Evolutionary conservation across 2,329 filamentous ascomycete species (phyloP).

Genomic region (Diaporthe humulicola): DNA sequence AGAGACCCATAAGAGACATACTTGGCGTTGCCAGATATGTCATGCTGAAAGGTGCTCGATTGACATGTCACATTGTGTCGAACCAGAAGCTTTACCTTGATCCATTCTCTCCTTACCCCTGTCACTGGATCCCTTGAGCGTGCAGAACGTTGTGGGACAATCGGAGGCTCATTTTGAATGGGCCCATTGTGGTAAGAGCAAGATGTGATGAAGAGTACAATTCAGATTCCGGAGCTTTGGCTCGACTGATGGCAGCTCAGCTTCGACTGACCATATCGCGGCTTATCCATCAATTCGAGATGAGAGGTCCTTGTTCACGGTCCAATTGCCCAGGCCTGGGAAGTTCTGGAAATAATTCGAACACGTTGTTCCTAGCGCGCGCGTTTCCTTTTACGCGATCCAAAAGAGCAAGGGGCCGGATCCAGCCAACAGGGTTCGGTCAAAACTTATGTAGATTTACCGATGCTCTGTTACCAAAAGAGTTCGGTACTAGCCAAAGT

Average conservation of each 20-base stretch:
- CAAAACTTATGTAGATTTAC: neutral
- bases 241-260: neutral
- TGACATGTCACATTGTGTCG: neutral
- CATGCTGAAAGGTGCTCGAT: neutral
- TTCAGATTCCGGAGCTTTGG: neutral
- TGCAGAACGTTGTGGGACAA: neutral
- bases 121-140: neutral
- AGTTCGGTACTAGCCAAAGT: neutral
- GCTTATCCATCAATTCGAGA: neutral
- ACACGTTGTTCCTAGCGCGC: neutral
- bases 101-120: neutral
- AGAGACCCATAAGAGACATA: neutral
- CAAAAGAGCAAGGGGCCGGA: too few species aligned
- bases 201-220: neutral
- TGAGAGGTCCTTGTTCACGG: too few species aligned
- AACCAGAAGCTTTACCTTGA: neutral
- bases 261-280: neutral
- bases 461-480: neutral
- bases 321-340: too few species aligned
- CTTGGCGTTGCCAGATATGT: neutral
- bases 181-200: conserved; percentile 7
- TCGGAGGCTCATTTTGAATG: neutral
- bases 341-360: neutral
- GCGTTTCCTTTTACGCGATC: neutral
- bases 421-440: neutral